A percentile compares a stretch with the other conserved stretches of the same genome.
Conservation (phyloP, 2,329 filamentous ascomycete species). For the Sarocladiaceae sp. region DNA sequence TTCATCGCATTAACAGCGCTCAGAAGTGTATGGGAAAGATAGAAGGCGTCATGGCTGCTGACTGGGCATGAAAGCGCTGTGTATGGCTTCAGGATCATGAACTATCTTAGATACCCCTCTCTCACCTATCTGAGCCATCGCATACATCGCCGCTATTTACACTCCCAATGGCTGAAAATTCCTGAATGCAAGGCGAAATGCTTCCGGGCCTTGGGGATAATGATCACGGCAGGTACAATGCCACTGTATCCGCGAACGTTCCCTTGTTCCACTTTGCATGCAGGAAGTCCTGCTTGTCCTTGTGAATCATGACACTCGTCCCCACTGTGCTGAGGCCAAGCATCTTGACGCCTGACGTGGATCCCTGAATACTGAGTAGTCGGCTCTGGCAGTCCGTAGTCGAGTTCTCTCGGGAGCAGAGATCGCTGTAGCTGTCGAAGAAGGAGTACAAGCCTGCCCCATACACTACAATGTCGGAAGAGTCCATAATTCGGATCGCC, state of each 20-base stretch:
- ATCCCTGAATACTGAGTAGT: conserved; percentile 27
- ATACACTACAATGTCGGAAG: conserved; percentile 49
- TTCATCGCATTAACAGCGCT: conserved; percentile 69
- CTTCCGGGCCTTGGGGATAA: background rate
- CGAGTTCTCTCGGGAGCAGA: conserved; percentile 36
- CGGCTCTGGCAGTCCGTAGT: conserved; percentile 40
- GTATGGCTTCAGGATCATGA: conserved; percentile 1
- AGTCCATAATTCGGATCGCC: conserved; percentile 56
- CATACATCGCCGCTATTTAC: too few species aligned
- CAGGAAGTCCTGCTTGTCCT: conserved; percentile 17
- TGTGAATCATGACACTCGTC: conserved; percentile 20
- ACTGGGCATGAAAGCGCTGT: background rate
- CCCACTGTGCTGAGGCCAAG: conserved; percentile 23
- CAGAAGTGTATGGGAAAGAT: conserved; percentile 47
- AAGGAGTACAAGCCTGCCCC: conserved; percentile 63
- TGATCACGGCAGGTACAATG: conserved; percentile 17
- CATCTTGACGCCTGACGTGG: conserved; percentile 16
- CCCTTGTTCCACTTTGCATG: conserved; percentile 20
- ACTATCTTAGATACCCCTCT: conserved; percentile 8
- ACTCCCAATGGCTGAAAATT: too few species aligned
- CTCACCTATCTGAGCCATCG: conserved; percentile 2
- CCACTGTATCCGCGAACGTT: conserved; percentile 23
- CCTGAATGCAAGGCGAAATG: too few species aligned
- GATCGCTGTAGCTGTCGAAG: conserved; percentile 56
- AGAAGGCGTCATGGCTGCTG: background rate